Conservation (phyloP, 2,329 filamentous ascomycete species). For the Cercospora zeina region DNA sequence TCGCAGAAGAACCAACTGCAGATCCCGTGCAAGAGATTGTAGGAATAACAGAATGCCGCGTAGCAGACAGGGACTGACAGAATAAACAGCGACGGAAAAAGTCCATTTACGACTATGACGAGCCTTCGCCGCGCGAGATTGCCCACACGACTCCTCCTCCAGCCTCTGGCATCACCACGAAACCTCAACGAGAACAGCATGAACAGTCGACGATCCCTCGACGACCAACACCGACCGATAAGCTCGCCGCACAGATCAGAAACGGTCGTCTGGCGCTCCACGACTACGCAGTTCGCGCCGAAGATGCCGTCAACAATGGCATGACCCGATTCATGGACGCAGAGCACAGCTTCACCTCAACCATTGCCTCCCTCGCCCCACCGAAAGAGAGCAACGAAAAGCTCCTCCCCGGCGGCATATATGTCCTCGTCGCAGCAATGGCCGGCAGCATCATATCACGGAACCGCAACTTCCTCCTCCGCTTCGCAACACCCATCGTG, state of each 20-base stretch:
- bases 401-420: conserved; percentile 84
- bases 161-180: conserved; percentile 39
- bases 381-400: conserved; percentile 81
- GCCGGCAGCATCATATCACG: conserved; percentile 87
- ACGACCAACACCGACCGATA: conserved; percentile 78
- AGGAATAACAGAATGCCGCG: conserved; percentile 10
- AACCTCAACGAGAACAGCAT: conserved; percentile 35
- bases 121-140: conserved; percentile 41
- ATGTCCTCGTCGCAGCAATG: conserved; percentile 93
- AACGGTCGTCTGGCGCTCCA: conserved; percentile 78
- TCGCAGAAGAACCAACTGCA: conserved; percentile 51
- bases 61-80: conserved; percentile 17
- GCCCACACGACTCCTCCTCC: conserved; percentile 44
- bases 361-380: conserved; percentile 84
- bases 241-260: conserved; percentile 79
- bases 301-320: conserved; percentile 78
- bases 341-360: conserved; percentile 86
- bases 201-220: conserved; percentile 31
- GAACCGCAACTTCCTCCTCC: conserved; percentile 81
- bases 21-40: conserved; percentile 37
- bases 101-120: conserved; percentile 73
- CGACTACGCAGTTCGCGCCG: conserved; percentile 68
- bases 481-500: conserved; percentile 72
- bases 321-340: conserved; percentile 80
- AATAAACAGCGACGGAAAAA: conserved; percentile 44